These are phyloP conservation scores for Microcos paniculata DNA, from an alignment of 345 rosid species.

Conservation along the genomic window DNA sequence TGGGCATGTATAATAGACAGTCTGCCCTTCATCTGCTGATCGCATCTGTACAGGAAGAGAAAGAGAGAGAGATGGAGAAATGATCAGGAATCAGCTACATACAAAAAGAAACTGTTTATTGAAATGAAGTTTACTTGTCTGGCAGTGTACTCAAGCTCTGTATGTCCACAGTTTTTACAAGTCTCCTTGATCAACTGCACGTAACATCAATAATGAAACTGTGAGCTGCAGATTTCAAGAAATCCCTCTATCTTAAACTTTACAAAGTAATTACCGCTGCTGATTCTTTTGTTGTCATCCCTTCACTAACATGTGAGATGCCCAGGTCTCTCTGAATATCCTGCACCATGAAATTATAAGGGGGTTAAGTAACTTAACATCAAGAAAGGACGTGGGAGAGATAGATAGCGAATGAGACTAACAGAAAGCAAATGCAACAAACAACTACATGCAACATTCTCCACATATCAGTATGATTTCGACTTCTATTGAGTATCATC, in stretches of 20 bases:
- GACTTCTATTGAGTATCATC: background rate
- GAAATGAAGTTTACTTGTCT: constrained; percentile 33
- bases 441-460: background rate
- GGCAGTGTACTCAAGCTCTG: constrained; percentile 34
- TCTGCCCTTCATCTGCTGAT: constrained; percentile 57
- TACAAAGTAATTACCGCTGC: background rate
- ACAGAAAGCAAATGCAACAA: background rate
- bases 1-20: constrained; percentile 36
- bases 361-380: background rate
- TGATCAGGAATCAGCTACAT: background rate
- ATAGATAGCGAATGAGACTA: background rate
- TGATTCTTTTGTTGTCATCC: background rate
- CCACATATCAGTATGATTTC: background rate
- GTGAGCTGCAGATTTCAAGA: background rate
- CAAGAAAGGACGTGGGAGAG: background rate
- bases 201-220: background rate
- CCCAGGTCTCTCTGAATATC: constrained; percentile 48
- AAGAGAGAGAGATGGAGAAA: background rate
- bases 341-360: constrained; percentile 17
- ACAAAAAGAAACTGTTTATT: background rate
- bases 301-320: constrained; percentile 33
- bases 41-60: constrained; percentile 32
- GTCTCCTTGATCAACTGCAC: constrained; percentile 27
- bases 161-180: constrained; percentile 42
- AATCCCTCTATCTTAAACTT: background rate